These are phyloP conservation scores for Lineolata rhizophorae DNA, from an alignment of 495 filamentous ascomycete genomes.

Conservation along the genomic window DNA sequence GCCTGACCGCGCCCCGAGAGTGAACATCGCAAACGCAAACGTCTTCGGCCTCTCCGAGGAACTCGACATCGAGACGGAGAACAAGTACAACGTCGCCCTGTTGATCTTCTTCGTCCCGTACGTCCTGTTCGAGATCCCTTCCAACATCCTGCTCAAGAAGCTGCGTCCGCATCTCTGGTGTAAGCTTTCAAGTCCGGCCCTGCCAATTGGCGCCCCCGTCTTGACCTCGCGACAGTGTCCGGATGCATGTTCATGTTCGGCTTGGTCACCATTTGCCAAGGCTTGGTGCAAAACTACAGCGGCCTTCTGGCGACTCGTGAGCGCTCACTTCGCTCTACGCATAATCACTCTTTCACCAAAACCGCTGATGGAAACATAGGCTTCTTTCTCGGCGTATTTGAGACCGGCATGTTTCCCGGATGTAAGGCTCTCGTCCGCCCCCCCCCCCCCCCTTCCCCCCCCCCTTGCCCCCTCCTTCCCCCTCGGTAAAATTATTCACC, in stretches of 20 bases:
- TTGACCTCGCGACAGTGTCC: constrained; percentile 24
- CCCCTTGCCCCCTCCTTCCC: too few relatives aligned
- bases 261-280: constrained; percentile 53
- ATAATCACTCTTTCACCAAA: not conserved
- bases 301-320: constrained; percentile 54
- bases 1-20: constrained; percentile 6
- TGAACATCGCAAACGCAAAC: constrained; percentile 27
- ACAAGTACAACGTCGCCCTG: constrained; percentile 57
- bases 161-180: constrained; percentile 66
- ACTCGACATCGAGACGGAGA: constrained; percentile 31
- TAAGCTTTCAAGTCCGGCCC: constrained; percentile 18
- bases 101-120: constrained; percentile 91
- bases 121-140: constrained; percentile 69
- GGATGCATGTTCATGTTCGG: constrained; percentile 72
- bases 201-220: constrained; percentile 3
- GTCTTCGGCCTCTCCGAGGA: constrained; percentile 36
- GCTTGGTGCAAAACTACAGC: constrained; percentile 53
- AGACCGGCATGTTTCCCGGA: constrained; percentile 77
- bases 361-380: constrained; percentile 11
- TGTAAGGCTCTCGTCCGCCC: too few relatives aligned
- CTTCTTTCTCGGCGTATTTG: constrained; percentile 79
- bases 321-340: too few relatives aligned
- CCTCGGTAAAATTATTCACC: not conserved
- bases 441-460: too few relatives aligned
- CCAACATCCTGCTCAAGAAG: constrained; percentile 67